Percentiles rank a stretch among this genome's conserved stretches.
These are phyloP conservation scores for Nannochloris sp. DNA, from an alignment of 139 green algal species.

Conservation along the genomic window DNA sequence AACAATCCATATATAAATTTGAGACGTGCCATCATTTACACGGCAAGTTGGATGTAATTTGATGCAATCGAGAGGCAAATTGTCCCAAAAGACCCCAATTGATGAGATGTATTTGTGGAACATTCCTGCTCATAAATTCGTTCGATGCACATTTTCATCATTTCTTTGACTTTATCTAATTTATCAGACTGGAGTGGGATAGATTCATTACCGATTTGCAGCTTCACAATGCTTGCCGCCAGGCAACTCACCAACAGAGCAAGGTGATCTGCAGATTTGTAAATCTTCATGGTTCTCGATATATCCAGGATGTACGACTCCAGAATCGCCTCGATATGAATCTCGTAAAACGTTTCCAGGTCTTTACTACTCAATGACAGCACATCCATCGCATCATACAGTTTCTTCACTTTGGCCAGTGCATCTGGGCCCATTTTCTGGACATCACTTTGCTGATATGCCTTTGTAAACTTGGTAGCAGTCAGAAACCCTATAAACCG, in stretches of 20 bases:
- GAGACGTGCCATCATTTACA: too few relatives aligned
- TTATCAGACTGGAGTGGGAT: background rate
- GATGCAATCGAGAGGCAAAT: too few relatives aligned
- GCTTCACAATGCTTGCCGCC: background rate
- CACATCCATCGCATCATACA: background rate
- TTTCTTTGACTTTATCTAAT: slow-evolving; percentile 4
- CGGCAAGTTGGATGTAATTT: too few relatives aligned
- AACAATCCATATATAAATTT: too few relatives aligned
- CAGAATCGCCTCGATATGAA: background rate
- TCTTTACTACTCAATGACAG: background rate
- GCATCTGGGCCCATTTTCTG: background rate
- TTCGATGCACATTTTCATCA: background rate
- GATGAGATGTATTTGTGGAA: background rate
- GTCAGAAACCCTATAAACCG: slow-evolving; percentile 29
- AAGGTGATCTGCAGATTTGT: slow-evolving; percentile 15
- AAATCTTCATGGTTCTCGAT: slow-evolving; percentile 3
- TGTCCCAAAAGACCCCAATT: background rate
- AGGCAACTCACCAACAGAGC: slow-evolving; percentile 12
- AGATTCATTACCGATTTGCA: background rate
- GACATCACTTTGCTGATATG: background rate
- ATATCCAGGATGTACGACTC: background rate
- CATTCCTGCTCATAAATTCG: background rate
- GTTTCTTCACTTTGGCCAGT: background rate
- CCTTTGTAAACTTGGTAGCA: slow-evolving; percentile 9
- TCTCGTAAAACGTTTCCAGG: background rate